Evolutionary conservation across 2,329 filamentous ascomycete genomes (phyloP).

Genomic region (Paradendryphiella salina): DNA sequence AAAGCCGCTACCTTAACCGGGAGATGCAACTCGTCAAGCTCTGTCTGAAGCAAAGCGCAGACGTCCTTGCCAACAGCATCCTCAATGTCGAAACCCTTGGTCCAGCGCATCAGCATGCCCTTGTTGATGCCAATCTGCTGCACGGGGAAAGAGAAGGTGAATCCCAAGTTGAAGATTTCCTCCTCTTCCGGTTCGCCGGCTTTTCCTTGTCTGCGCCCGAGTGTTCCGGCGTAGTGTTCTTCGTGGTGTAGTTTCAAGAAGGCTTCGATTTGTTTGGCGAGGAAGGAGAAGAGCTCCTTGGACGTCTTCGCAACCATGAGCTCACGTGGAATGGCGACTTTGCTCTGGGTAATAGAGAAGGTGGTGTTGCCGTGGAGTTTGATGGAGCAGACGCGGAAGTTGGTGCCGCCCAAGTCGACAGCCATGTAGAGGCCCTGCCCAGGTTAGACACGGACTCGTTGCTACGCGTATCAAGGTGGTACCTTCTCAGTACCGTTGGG

Average conservation of each 20-base stretch:
- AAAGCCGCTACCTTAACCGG: slow-evolving; percentile 94
- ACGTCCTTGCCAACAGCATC: slow-evolving; percentile 94
- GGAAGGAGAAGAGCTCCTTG: slow-evolving; percentile 85
- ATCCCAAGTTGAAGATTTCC: slow-evolving; percentile 89
- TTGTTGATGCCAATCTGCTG: slow-evolving; percentile 94
- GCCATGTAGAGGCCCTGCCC: slow-evolving; percentile 87
- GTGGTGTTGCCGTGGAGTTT: slow-evolving; percentile 91
- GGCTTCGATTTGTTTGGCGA: slow-evolving; percentile 86
- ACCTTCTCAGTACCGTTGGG: slow-evolving; percentile 98
- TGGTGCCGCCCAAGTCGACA: slow-evolving; percentile 96
- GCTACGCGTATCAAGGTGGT: slow-evolving; percentile 62
- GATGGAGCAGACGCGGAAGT: slow-evolving; percentile 97
- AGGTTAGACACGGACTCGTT: not conserved
- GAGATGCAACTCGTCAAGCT: slow-evolving; percentile 83
- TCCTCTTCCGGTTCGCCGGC: slow-evolving; percentile 64
- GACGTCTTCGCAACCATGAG: slow-evolving; percentile 89
- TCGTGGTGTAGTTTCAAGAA: slow-evolving; percentile 87
- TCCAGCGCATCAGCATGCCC: slow-evolving; percentile 93
- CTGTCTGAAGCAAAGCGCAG: slow-evolving; percentile 82
- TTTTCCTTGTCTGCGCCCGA: slow-evolving; percentile 65
- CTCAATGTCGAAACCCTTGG: slow-evolving; percentile 96
- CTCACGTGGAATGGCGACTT: slow-evolving; percentile 85
- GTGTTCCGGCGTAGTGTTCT: slow-evolving; percentile 77
- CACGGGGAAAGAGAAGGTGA: slow-evolving; percentile 97
- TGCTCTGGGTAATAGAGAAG: slow-evolving; percentile 90